phyloP scores from a whole-genome alignment of 177 flowering plant genomes.

The Tripterygium wilfordii region DNA sequence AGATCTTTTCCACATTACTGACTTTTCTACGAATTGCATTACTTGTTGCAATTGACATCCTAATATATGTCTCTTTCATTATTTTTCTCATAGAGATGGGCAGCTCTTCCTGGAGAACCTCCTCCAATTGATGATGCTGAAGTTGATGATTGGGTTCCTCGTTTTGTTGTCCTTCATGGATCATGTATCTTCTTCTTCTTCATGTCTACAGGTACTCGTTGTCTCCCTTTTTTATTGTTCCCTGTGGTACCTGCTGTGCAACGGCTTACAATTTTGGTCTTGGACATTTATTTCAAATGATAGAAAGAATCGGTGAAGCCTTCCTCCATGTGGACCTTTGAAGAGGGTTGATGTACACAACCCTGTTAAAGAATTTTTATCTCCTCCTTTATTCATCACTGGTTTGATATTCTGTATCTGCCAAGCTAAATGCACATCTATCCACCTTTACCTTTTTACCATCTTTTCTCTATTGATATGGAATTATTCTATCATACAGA shows the following conservation, averaged over 20 bases:
- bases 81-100: constrained; percentile 69
- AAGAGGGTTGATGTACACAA: no score
- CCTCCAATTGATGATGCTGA: constrained; percentile 83
- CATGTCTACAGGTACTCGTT: constrained; percentile 59
- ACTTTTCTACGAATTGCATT: not conserved
- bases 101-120: constrained; percentile 88
- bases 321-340: no score
- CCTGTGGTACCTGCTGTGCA: no score
- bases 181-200: constrained; percentile 76
- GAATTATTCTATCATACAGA: no score
- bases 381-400: no score
- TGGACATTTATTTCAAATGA: no score
- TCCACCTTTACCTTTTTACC: not conserved
- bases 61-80: not conserved
- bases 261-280: no score
- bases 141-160: constrained; percentile 97
- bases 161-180: constrained; percentile 90
- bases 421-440: no score
- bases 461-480: not conserved
- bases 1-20: constrained; percentile 2
- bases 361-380: no score
- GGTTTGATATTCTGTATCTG: no score
- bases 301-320: no score
- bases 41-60: not conserved
- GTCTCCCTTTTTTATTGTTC: no score